Conservation (phyloP, 352 stramenopile genomes). For the Globisporangium yorkense region DNA sequence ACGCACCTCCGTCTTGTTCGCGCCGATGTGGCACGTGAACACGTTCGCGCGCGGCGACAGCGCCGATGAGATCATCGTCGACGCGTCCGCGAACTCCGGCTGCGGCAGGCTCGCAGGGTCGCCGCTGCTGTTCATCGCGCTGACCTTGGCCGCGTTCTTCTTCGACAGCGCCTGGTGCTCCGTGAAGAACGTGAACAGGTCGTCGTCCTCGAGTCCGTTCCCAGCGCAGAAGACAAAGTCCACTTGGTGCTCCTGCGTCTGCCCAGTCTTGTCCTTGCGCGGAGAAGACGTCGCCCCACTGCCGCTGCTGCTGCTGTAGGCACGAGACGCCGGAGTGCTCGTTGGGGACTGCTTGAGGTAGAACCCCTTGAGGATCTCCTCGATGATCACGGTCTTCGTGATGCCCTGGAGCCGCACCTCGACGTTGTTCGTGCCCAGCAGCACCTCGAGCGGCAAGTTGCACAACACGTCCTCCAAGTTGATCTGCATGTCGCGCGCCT, state of each 20-base stretch:
- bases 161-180: slow-evolving; percentile 44
- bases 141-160: slow-evolving; percentile 12
- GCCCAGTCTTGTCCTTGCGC: neutral
- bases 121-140: neutral
- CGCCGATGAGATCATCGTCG: slow-evolving; percentile 16
- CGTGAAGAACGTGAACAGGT: slow-evolving; percentile 83
- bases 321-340: neutral
- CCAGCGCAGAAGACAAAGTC: slow-evolving; percentile 86
- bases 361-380: slow-evolving; percentile 57
- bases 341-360: slow-evolving; percentile 4
- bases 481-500: slow-evolving; percentile 75
- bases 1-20: slow-evolving; percentile 64
- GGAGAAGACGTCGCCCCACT: neutral
- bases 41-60: slow-evolving; percentile 46
- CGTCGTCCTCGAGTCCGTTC: slow-evolving; percentile 80
- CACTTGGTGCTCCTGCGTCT: slow-evolving; percentile 24
- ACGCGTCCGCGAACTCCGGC: slow-evolving; percentile 12
- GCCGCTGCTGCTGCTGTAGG: slow-evolving; percentile 49
- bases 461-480: slow-evolving; percentile 81
- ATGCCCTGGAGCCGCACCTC: slow-evolving; percentile 74
- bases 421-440: slow-evolving; percentile 76
- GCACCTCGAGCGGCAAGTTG: slow-evolving; percentile 81
- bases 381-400: slow-evolving; percentile 72
- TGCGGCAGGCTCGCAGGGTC: slow-evolving; percentile 4
- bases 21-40: slow-evolving; percentile 69